Conservation (phyloP, 2,329 filamentous ascomycete species). For the Ceratocystis ficicola region DNA sequence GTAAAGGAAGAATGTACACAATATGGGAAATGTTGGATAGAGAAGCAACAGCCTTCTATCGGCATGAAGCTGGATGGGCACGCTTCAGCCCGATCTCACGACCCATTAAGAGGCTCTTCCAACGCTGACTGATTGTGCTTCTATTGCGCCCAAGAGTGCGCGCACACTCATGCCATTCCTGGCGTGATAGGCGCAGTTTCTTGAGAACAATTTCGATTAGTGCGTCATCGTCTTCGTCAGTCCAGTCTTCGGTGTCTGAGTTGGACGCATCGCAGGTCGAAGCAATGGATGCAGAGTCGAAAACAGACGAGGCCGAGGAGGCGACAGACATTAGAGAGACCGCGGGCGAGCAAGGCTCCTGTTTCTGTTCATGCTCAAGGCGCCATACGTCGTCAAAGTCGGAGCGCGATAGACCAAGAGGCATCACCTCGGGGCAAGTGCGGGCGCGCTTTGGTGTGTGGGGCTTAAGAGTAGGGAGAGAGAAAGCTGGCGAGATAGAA, state of each 20-base stretch:
- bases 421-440: conserved; percentile 48
- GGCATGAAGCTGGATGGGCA: conserved; percentile 14
- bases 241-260: conserved; percentile 43
- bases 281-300: conserved; percentile 24
- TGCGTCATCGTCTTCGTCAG: conserved; percentile 50
- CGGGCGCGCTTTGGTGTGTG: conserved; percentile 49
- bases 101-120: conserved; percentile 49
- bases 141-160: conserved; percentile 50
- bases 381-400: conserved; percentile 40
- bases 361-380: conserved; percentile 10
- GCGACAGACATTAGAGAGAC: conserved; percentile 8
- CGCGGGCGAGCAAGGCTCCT: conserved; percentile 2
- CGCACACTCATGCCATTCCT: conserved; percentile 57
- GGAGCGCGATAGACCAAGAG: conserved; percentile 45
- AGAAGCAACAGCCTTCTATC: neutral
- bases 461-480: conserved; percentile 27
- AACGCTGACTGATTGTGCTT: conserved; percentile 44
- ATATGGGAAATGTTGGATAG: neutral
- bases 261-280: conserved; percentile 30
- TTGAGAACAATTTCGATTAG: conserved; percentile 56
- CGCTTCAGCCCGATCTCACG: conserved; percentile 50
- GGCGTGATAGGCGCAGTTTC: conserved; percentile 51
- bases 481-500: conserved; percentile 23
- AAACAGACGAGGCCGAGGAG: conserved; percentile 29
- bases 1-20: neutral